These are phyloP conservation scores for Boeremia lycopersici DNA, from an alignment of 2,329 filamentous ascomycete species.

Conservation along the genomic window DNA sequence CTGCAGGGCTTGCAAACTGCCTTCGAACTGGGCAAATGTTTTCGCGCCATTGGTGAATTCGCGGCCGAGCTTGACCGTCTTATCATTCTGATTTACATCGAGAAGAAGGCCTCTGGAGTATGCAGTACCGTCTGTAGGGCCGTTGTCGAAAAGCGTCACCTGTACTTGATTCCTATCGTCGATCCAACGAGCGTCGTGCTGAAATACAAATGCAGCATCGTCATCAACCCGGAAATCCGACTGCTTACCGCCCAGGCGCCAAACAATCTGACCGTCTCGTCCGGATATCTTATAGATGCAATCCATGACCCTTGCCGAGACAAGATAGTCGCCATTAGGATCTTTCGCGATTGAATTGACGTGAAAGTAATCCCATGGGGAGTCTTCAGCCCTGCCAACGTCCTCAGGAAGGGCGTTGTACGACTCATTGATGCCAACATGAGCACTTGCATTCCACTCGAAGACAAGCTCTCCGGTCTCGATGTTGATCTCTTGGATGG, in stretches of 20 bases:
- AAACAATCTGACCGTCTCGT: constrained; percentile 30
- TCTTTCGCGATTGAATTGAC: constrained; percentile 45
- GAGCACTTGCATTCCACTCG: constrained; percentile 48
- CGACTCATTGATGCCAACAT: constrained; percentile 38
- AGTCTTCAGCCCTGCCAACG: constrained; percentile 33
- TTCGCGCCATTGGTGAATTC: neutral
- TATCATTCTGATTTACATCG: neutral
- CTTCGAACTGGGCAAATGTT: neutral
- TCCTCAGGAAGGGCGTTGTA: constrained; percentile 25
- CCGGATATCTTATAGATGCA: constrained; percentile 26
- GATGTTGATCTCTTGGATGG: constrained; percentile 54
- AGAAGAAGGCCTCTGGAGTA: constrained; percentile 29
- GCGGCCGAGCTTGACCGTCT: neutral
- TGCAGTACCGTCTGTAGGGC: constrained; percentile 22
- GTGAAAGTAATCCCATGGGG: constrained; percentile 51
- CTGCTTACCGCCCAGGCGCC: constrained; percentile 33
- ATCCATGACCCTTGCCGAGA: constrained; percentile 28
- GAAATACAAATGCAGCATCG: constrained; percentile 21
- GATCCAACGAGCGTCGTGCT: constrained; percentile 32
- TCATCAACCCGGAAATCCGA: constrained; percentile 23
- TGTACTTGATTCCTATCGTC: constrained; percentile 13
- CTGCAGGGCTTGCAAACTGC: neutral
- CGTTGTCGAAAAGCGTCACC: constrained; percentile 51
- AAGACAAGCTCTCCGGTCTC: constrained; percentile 49
- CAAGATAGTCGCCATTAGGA: constrained; percentile 26